Percentiles rank a stretch among this genome's conserved stretches.
Evolutionary conservation across 2,329 filamentous ascomycete species (phyloP).

Genomic region (Pestalotiopsis sp.): DNA sequence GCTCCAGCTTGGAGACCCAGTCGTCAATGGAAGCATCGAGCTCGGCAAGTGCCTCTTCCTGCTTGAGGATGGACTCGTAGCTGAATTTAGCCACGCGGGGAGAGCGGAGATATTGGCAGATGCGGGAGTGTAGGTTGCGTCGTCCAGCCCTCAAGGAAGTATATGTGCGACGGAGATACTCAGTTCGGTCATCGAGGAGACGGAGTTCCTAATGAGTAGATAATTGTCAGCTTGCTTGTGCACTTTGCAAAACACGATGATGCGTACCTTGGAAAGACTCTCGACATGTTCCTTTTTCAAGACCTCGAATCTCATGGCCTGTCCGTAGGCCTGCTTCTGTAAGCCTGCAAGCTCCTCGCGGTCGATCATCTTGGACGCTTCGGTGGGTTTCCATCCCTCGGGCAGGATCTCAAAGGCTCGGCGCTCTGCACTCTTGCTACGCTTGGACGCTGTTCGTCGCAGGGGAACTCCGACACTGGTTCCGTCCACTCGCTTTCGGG

Average conservation of each 20-base stretch:
- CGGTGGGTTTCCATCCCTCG: slow-evolving; percentile 54
- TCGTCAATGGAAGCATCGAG: slow-evolving; percentile 79
- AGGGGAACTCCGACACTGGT: slow-evolving; percentile 36
- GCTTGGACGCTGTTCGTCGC: slow-evolving; percentile 44
- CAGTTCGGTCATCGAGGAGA: slow-evolving; percentile 75
- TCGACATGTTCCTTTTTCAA: slow-evolving; percentile 65
- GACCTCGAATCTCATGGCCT: slow-evolving; percentile 67
- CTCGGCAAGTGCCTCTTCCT: slow-evolving; percentile 78
- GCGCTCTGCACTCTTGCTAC: slow-evolving; percentile 53
- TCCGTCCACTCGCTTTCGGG: slow-evolving; percentile 54
- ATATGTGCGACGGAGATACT: slow-evolving; percentile 78
- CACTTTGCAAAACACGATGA: not conserved
- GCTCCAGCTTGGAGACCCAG: slow-evolving; percentile 79
- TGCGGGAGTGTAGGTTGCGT: slow-evolving; percentile 74
- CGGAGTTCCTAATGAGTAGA: slow-evolving; percentile 64
- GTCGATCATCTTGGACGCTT: slow-evolving; percentile 52
- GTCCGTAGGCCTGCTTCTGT: slow-evolving; percentile 63
- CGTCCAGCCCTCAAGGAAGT: slow-evolving; percentile 74
- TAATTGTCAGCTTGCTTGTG: slow-evolving; percentile 6
- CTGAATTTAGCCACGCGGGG: slow-evolving; percentile 73
- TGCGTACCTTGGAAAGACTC: slow-evolving; percentile 61
- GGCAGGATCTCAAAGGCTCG: slow-evolving; percentile 65
- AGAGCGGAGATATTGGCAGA: slow-evolving; percentile 76
- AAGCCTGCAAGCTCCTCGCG: slow-evolving; percentile 52
- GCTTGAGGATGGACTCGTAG: slow-evolving; percentile 74